Conservation (phyloP, 148 eudicot species). For the Rhododendron molle region DNA sequence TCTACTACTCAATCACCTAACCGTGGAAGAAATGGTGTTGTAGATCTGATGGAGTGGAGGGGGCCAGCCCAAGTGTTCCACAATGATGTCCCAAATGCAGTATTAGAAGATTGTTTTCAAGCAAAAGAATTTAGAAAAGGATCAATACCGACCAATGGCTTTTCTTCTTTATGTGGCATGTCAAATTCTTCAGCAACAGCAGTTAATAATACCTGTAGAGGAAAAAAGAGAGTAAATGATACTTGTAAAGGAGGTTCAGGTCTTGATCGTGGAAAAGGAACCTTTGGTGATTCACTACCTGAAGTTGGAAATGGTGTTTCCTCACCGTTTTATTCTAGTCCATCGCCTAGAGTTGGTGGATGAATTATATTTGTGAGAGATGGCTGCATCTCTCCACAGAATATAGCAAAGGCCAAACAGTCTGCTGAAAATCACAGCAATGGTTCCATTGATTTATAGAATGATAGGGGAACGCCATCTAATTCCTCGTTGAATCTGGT, state of each 20-base stretch:
- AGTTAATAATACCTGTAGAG: constrained; percentile 26
- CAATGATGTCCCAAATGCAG: constrained; percentile 16
- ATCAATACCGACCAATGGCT: constrained; percentile 8
- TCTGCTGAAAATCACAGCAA: constrained; percentile 30
- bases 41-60: constrained; percentile 24
- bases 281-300: constrained; percentile 21
- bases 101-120: constrained; percentile 10
- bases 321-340: constrained; percentile 21
- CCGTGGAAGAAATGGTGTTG: constrained; percentile 11
- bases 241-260: constrained; percentile 23
- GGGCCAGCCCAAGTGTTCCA: constrained; percentile 2
- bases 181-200: constrained; percentile 15
- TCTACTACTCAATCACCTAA: constrained; percentile 18
- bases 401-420: constrained; percentile 60
- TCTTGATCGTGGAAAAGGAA: constrained; percentile 21
- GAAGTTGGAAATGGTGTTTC: constrained; percentile 22
- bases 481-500: constrained; percentile 23
- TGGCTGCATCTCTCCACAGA: constrained; percentile 81
- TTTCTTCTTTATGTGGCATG: constrained; percentile 16
- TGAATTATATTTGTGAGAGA: constrained; percentile 67
- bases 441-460: constrained; percentile 15
- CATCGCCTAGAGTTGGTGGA: constrained; percentile 26
- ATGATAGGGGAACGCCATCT: constrained; percentile 16
- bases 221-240: constrained; percentile 35
- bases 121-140: constrained; percentile 12